A percentile compares a stretch with the other conserved stretches of the same genome.
Conservation (phyloP, 2,329 filamentous ascomycete species). For the Colletotrichum sp. region DNA sequence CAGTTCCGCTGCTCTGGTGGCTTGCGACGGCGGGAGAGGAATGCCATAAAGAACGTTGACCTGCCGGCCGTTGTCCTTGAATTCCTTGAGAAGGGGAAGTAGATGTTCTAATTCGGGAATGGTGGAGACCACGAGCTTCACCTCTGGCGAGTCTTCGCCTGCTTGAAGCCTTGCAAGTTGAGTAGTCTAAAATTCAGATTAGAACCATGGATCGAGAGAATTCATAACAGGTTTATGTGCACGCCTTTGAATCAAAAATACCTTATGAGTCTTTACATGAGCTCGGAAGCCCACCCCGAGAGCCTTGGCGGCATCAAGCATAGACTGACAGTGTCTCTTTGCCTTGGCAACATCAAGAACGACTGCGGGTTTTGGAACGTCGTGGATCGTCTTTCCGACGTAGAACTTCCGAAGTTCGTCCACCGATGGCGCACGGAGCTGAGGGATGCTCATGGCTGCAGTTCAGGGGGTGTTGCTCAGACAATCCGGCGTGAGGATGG, state of each 20-base stretch:
- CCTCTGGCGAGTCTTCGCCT: constrained; percentile 40
- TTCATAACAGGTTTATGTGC: fast-evolving
- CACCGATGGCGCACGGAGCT: constrained; percentile 1
- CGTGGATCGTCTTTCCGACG: constrained; percentile 26
- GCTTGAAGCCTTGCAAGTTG: constrained; percentile 62
- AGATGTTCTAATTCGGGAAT: constrained; percentile 63
- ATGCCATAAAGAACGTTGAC: constrained; percentile 63
- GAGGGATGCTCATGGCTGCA: constrained; percentile 21
- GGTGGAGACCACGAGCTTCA: constrained; percentile 65
- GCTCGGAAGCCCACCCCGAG: constrained; percentile 62
- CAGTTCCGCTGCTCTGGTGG: constrained; percentile 53
- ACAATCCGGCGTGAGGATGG: neutral
- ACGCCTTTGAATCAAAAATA: constrained; percentile 22
- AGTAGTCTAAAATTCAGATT: constrained; percentile 45
- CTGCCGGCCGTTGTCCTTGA: constrained; percentile 10
- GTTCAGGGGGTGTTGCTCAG: neutral
- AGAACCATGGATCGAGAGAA: fast-evolving
- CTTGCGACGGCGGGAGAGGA: constrained; percentile 59
- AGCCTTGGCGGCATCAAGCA: constrained; percentile 54
- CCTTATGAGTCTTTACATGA: constrained; percentile 73
- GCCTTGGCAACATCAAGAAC: constrained; percentile 61
- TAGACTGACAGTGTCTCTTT: constrained; percentile 58
- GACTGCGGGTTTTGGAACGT: constrained; percentile 58
- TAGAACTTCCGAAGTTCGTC: constrained; percentile 28
- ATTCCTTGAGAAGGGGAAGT: constrained; percentile 43